Evolutionary conservation across 345 rosid species (phyloP).

Genomic region (Garcia nutans): DNA sequence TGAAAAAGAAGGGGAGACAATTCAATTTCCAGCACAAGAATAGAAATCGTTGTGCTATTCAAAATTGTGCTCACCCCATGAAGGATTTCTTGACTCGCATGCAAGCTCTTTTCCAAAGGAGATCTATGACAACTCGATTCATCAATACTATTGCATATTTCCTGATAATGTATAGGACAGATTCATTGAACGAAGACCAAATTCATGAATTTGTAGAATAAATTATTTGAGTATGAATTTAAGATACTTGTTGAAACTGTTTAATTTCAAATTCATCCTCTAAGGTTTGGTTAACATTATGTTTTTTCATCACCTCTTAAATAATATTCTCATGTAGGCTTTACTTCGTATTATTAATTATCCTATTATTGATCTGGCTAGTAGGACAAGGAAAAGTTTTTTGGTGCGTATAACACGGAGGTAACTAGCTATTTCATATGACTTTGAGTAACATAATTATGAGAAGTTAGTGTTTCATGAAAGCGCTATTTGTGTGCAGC

Average conservation of each 20-base stretch:
- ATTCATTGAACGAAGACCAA: neutral
- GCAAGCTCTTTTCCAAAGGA: too few relatives aligned
- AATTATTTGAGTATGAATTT: too few relatives aligned
- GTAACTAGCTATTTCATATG: neutral
- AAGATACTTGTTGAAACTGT: too few relatives aligned
- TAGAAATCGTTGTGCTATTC: too few relatives aligned
- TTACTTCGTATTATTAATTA: too few relatives aligned
- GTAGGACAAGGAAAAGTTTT: neutral
- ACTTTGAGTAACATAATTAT: neutral
- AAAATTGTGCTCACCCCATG: too few relatives aligned
- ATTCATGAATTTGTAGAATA: neutral
- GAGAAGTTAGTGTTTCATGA: neutral
- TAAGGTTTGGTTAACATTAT: neutral
- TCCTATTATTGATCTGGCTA: neutral
- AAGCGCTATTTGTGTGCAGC: neutral
- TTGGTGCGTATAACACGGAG: neutral
- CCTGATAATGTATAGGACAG: neutral
- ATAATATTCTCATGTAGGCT: neutral
- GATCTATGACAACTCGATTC: too few relatives aligned
- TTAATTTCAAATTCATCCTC: neutral
- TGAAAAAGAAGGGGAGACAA: too few relatives aligned
- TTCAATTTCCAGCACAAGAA: too few relatives aligned
- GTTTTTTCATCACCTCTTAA: neutral
- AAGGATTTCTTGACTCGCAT: too few relatives aligned
- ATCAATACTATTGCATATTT: too few relatives aligned